Percentiles rank a stretch among this genome's conserved stretches.
phyloP scores from a whole-genome alignment of 106 monocot species.

The Platanthera guangdongensis region DNA sequence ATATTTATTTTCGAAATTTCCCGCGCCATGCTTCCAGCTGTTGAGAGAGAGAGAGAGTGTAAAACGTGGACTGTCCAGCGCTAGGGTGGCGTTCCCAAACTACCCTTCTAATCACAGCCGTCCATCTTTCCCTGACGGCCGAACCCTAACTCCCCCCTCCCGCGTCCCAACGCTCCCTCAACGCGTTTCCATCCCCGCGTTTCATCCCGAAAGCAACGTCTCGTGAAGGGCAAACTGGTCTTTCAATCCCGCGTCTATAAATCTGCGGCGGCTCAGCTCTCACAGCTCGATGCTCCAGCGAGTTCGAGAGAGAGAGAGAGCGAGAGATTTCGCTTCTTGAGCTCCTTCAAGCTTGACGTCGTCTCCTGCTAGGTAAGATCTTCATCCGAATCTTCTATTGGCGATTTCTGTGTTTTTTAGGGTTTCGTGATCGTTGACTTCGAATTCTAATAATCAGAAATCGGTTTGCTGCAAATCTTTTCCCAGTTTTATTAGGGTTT shows the following conservation, averaged over 20 bases:
- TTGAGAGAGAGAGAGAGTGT: neutral
- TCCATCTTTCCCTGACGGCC: neutral
- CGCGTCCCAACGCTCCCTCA: neutral
- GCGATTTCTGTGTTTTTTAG: neutral
- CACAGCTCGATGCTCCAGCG: neutral
- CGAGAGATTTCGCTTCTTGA: neutral
- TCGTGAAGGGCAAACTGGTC: neutral
- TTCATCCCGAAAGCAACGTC: neutral
- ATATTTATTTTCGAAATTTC: neutral
- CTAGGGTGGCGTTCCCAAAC: neutral
- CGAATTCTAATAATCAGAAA: neutral
- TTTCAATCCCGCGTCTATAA: neutral
- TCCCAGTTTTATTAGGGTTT: neutral
- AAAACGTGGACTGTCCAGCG: neutral
- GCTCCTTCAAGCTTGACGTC: neutral
- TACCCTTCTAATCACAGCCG: neutral
- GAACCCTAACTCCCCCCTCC: neutral
- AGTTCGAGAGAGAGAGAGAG: neutral
- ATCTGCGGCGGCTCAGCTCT: neutral
- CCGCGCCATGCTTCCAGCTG: neutral
- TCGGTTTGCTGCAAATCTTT: neutral
- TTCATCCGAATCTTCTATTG: neutral
- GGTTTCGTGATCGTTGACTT: neutral
- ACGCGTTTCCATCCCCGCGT: neutral
- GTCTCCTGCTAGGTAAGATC: neutral